phyloP scores from a whole-genome alignment of 2,329 filamentous ascomycete species.

The Claviceps sp. region DNA sequence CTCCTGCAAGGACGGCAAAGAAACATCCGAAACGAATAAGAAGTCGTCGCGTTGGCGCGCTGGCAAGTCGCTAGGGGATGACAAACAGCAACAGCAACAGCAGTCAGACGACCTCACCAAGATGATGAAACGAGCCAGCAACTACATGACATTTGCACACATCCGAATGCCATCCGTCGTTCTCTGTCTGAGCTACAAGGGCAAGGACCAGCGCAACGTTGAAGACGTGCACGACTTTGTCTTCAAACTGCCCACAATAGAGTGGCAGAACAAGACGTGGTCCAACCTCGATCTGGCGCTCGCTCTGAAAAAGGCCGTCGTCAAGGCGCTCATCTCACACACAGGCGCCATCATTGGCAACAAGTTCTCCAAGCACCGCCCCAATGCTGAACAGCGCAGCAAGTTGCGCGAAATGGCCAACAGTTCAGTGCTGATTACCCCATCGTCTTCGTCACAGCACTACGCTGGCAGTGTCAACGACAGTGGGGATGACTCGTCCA shows the following conservation, averaged over 20 bases:
- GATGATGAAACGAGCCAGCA: constrained; percentile 91
- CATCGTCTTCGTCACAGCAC: constrained; percentile 21
- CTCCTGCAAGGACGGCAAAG: constrained; percentile 25
- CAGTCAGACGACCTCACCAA: constrained; percentile 82
- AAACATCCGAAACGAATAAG: constrained; percentile 27
- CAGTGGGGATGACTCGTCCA: constrained; percentile 41
- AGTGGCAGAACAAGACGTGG: constrained; percentile 99
- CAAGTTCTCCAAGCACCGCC: constrained; percentile 84
- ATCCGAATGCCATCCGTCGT: constrained; percentile 93
- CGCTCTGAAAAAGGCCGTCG: constrained; percentile 85
- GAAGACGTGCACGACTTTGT: constrained; percentile 97
- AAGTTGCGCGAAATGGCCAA: constrained; percentile 75
- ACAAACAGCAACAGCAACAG: constrained; percentile 45
- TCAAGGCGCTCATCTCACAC: constrained; percentile 86
- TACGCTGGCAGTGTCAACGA: constrained; percentile 32
- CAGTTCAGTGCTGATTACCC: constrained; percentile 50
- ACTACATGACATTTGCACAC: constrained; percentile 94
- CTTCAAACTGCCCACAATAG: constrained; percentile 84
- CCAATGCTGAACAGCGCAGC: constrained; percentile 64
- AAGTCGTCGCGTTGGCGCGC: constrained; percentile 41
- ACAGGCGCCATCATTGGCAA: constrained; percentile 94
- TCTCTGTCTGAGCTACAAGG: constrained; percentile 91
- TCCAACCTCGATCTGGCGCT: constrained; percentile 90
- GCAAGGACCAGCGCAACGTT: constrained; percentile 86
- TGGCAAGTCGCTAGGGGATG: constrained; percentile 33